Percentiles rank a stretch among this genome's conserved stretches.
Evolutionary conservation across 257 asterid species (phyloP).

Genomic region (Echium plantagineum): DNA sequence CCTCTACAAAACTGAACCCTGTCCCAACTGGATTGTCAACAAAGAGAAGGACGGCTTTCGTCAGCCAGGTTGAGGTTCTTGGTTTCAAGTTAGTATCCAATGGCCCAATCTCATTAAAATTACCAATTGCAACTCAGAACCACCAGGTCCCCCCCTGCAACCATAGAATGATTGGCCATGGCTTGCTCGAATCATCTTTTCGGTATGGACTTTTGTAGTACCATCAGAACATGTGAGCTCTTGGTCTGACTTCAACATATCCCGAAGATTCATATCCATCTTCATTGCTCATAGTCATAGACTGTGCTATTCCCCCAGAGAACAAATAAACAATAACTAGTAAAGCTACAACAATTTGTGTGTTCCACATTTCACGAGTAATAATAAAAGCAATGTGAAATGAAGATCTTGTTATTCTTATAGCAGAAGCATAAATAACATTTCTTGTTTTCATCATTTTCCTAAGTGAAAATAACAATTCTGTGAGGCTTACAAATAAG

Average conservation of each 20-base stretch:
- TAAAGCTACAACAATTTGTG: not conserved
- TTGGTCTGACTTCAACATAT: conserved; percentile 88
- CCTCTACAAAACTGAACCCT: conserved; percentile 93
- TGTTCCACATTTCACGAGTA: not conserved
- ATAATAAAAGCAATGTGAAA: no score
- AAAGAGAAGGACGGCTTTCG: conserved; percentile 79
- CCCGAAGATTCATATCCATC: conserved; percentile 95
- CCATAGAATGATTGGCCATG: conserved; percentile 98
- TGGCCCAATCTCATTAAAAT: conserved; percentile 88
- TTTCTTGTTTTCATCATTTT: not conserved
- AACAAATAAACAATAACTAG: not conserved
- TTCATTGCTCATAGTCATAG: conserved; percentile 26
- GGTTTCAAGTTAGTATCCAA: conserved; percentile 59
- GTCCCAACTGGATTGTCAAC: conserved; percentile 99
- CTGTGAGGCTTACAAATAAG: not conserved
- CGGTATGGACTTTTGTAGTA: conserved; percentile 75
- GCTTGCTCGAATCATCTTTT: conserved; percentile 53
- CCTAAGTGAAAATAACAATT: not conserved
- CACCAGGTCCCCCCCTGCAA: conserved; percentile 99
- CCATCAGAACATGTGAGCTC: conserved; percentile 99
- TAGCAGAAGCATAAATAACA: no score
- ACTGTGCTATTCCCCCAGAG: conserved; percentile 20
- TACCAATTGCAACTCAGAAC: conserved; percentile 87
- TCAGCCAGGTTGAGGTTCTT: conserved; percentile 84
- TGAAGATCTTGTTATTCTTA: no score